Evolutionary conservation across 768 basidiomycete species (phyloP).

Genomic region (Galerina marginata): DNA sequence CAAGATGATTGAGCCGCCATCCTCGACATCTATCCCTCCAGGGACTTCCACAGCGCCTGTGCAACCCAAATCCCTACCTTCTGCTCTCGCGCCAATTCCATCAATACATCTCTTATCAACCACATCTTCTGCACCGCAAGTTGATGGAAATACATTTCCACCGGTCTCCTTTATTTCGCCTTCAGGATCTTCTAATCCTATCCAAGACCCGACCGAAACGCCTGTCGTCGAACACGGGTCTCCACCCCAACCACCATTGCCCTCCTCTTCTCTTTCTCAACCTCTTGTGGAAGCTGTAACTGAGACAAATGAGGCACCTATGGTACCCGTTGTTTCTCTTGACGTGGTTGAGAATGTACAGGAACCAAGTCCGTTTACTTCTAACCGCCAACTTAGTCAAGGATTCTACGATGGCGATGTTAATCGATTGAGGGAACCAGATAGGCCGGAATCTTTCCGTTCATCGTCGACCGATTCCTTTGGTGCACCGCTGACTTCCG

Average conservation of each 20-base stretch:
- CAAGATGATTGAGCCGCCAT: conserved; percentile 51
- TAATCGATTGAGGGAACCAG: conserved; percentile 16
- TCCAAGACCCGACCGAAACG: neutral
- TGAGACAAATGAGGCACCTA: neutral
- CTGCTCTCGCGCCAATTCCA: conserved; percentile 5
- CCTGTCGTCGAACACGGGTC: neutral
- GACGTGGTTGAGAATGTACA: neutral
- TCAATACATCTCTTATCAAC: conserved; percentile 16
- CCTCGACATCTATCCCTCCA: conserved; percentile 4
- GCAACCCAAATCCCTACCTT: conserved; percentile 5
- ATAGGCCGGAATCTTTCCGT: conserved; percentile 42
- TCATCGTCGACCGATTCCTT: conserved; percentile 59
- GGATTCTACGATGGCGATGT: conserved; percentile 9
- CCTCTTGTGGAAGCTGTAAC: neutral
- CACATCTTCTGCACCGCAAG: conserved; percentile 11
- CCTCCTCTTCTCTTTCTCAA: neutral
- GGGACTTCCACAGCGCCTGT: conserved; percentile 1
- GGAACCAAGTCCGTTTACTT: neutral
- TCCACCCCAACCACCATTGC: conserved; percentile 8
- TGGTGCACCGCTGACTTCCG: conserved; percentile 44
- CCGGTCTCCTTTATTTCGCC: conserved; percentile 7
- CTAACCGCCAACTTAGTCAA: conserved; percentile 3
- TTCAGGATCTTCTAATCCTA: conserved; percentile 10
- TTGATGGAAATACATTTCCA: conserved; percentile 11
- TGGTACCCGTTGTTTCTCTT: neutral